These are phyloP conservation scores for Chytridiales sp. DNA, from an alignment of 371 early-diverging fungal genomes.

Conservation along the genomic window DNA sequence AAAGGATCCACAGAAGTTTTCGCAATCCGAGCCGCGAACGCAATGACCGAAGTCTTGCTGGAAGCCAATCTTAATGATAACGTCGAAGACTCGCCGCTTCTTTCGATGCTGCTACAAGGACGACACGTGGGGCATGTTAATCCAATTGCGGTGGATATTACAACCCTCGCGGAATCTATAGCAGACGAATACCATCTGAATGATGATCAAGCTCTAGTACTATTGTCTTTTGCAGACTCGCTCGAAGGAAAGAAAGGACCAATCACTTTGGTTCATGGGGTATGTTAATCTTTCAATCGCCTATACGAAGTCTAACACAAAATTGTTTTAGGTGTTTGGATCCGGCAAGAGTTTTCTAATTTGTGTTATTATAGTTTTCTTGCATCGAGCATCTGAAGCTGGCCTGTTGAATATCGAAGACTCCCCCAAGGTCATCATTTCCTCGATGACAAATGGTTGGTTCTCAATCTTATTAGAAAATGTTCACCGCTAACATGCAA, in stretches of 20 bases:
- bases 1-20: slow-evolving; percentile 40
- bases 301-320: background rate
- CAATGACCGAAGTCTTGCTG: slow-evolving; percentile 74
- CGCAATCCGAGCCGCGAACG: slow-evolving; percentile 65
- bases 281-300: slow-evolving; percentile 3
- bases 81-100: background rate
- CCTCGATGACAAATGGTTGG: slow-evolving; percentile 47
- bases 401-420: slow-evolving; percentile 40
- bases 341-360: slow-evolving; percentile 81
- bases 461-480: slow-evolving; percentile 41
- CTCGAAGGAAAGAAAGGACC: slow-evolving; percentile 30
- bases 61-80: slow-evolving; percentile 43
- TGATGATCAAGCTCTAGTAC: slow-evolving; percentile 62
- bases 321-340: slow-evolving; percentile 58
- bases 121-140: background rate
- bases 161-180: slow-evolving; percentile 28
- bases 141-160: slow-evolving; percentile 14
- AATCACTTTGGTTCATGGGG: slow-evolving; percentile 57
- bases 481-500: slow-evolving; percentile 58
- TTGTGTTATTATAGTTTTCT: slow-evolving; percentile 72
- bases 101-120: background rate
- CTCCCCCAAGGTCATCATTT: slow-evolving; percentile 32
- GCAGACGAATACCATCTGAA: slow-evolving; percentile 55
- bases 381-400: slow-evolving; percentile 57
- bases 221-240: slow-evolving; percentile 54